Conservation (phyloP, 768 basidiomycete genomes). For the Podaxis mareebaensis region DNA sequence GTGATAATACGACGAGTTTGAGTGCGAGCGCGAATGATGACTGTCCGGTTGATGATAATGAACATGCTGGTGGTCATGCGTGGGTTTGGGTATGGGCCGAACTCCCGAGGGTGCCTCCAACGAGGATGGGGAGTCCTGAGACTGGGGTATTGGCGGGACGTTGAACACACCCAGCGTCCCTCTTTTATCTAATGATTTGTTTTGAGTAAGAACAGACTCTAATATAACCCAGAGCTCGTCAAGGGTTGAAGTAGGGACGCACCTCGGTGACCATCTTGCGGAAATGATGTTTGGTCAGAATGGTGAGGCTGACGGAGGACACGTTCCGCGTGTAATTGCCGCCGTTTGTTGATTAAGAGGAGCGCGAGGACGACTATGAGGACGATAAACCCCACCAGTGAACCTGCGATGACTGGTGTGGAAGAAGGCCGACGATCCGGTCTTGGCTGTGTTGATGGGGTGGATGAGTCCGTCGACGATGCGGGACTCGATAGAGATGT, state of each 20-base stretch:
- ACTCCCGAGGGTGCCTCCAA: not conserved
- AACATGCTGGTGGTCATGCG: not conserved
- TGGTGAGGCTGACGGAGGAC: not conserved
- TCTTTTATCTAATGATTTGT: not conserved
- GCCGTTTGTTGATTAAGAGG: constrained; percentile 1
- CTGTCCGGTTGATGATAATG: not conserved
- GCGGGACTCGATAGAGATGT: not conserved
- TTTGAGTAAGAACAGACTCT: too few relatives aligned
- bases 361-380: not conserved
- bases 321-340: not conserved
- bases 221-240: not conserved
- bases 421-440: not conserved
- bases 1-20: not conserved
- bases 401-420: constrained; percentile 11
- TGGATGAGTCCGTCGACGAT: not conserved
- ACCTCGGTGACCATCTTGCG: not conserved
- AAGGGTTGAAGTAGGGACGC: not conserved
- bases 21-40: not conserved
- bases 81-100: not conserved
- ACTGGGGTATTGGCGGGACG: not conserved
- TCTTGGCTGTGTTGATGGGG: not conserved
- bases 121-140: not conserved
- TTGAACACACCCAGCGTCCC: not conserved
- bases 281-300: not conserved
- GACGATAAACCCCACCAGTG: constrained; percentile 3